Base-by-base conservation (phyloP, 2,329 filamentous ascomycete genomes). In the Xylariaceae sp. region DNA sequence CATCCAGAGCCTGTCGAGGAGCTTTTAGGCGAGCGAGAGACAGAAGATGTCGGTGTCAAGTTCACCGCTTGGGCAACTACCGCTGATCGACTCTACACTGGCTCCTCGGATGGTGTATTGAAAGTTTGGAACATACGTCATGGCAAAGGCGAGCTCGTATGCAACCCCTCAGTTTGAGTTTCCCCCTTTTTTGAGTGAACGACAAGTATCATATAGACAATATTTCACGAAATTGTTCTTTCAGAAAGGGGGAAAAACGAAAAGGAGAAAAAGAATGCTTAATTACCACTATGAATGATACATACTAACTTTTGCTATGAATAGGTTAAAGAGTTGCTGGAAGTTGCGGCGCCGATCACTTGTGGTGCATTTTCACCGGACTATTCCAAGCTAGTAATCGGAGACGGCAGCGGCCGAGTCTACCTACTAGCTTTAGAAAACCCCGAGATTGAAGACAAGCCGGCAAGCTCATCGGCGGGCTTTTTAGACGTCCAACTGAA, bases 101-200 rank as follows among this genome's bases (percentile, higher is more conserved):
- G 82, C 1, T 80, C 79, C 0, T 84, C 82, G 1, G 82, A 86
- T 52, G 82, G 82, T 1, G 71, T 78, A 0, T 71, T 86, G 14
- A 84, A 81, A 52, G 79, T 81, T 2, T 86, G 82, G 82, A 80
- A 85, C 53, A 66, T 85, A 9, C 75, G 78, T 70, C 40, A 59
- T 44, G 44, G 66, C 55, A 27, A 62, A 68, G 45, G 76, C 72
- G 52, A 55, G 0, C 71, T 79, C 40, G 69, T 85, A 5, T 7
- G 22, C 22, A 27, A 27, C 22, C 22, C 22, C 22, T 27, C 22
- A 7, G 22, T 7, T 27, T 27, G 4, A 4, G 22, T 27, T 27
- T 7, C 7, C 7, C 22, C 4, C 7, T 27, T 27, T 27, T 27
- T 5, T 27, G 4, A 27, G 22, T 27, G 22, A 27, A 27, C 4